A percentile compares a stretch with the other conserved stretches of the same genome.
Conservation (phyloP, 2,329 filamentous ascomycete genomes). For the Pseudogymnoascus sp. region DNA sequence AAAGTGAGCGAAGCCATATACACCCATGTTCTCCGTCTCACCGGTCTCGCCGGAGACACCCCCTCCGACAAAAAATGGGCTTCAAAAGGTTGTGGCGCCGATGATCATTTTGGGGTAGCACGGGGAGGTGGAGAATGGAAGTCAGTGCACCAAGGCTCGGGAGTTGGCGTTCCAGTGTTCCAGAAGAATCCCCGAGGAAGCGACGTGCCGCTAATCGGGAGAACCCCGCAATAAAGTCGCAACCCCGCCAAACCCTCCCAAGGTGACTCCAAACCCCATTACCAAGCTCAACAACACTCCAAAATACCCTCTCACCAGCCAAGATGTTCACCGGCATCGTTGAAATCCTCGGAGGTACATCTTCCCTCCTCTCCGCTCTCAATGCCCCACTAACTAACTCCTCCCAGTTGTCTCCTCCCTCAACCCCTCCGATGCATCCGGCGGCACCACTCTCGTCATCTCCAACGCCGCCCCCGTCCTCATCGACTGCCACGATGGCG, state of each 20-base stretch:
- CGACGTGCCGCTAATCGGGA: constrained; percentile 1
- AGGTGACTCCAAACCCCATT: constrained; percentile 4
- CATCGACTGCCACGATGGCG: constrained; percentile 73
- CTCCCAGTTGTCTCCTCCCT: constrained; percentile 70
- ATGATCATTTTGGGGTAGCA: background rate
- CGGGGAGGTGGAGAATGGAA: background rate
- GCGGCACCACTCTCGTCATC: constrained; percentile 87
- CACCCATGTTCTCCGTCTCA: constrained; percentile 4
- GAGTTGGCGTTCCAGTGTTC: constrained; percentile 7
- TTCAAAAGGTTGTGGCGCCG: constrained; percentile 5
- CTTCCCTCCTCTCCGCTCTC: constrained; percentile 22
- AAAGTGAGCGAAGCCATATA: background rate
- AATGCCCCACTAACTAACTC: constrained; percentile 25
- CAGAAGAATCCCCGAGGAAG: constrained; percentile 7
- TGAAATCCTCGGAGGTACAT: constrained; percentile 83
- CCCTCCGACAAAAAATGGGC: background rate
- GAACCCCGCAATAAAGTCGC: constrained; percentile 7
- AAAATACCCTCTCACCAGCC: background rate
- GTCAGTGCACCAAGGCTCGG: constrained; percentile 3
- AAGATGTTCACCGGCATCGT: constrained; percentile 93
- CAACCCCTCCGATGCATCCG: constrained; percentile 70
- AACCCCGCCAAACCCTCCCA: constrained; percentile 8
- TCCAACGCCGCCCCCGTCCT: constrained; percentile 64
- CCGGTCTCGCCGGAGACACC: background rate
- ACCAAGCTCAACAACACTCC: constrained; percentile 5